Evolutionary conservation across 768 basidiomycete genomes (phyloP).

Genomic region (Mycena indigotica): DNA sequence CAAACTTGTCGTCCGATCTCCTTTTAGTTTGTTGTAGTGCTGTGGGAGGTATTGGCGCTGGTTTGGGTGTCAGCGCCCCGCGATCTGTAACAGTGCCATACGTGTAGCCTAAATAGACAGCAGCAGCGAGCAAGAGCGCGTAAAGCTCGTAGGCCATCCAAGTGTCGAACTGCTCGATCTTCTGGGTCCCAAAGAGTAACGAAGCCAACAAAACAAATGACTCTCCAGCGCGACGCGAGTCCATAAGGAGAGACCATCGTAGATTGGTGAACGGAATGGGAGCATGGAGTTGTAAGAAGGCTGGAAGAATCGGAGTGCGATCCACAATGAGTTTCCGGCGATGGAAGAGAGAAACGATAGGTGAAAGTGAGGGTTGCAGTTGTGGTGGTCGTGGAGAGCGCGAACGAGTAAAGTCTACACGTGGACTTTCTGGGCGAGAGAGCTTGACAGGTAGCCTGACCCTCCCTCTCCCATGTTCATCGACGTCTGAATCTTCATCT

Average conservation of each 20-base stretch:
- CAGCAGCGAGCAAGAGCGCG: constrained; percentile 52
- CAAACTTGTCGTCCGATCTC: constrained; percentile 48
- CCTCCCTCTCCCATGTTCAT: constrained; percentile 20
- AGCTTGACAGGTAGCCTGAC: constrained; percentile 13
- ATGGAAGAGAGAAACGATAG: constrained; percentile 44
- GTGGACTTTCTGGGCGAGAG: constrained; percentile 35
- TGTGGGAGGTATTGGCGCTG: background rate
- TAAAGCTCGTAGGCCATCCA: constrained; percentile 66
- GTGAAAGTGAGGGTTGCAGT: constrained; percentile 34
- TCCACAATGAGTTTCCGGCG: constrained; percentile 41
- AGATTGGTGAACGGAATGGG: constrained; percentile 44
- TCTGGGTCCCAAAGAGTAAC: constrained; percentile 55
- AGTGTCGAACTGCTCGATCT: constrained; percentile 43
- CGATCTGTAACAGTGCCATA: constrained; percentile 48
- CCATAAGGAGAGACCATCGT: constrained; percentile 55
- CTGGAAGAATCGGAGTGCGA: constrained; percentile 47
- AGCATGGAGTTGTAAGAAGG: constrained; percentile 46
- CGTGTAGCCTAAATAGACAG: constrained; percentile 63
- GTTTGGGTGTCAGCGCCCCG: constrained; percentile 1
- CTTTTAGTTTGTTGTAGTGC: constrained; percentile 14
- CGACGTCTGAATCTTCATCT: constrained; percentile 62
- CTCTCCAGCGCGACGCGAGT: constrained; percentile 65
- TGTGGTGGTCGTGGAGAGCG: constrained; percentile 51
- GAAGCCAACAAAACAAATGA: constrained; percentile 65
- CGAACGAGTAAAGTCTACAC: constrained; percentile 68